These are phyloP conservation scores for Cyclocybe aegerita DNA, from an alignment of 768 basidiomycete species.

Conservation along the genomic window DNA sequence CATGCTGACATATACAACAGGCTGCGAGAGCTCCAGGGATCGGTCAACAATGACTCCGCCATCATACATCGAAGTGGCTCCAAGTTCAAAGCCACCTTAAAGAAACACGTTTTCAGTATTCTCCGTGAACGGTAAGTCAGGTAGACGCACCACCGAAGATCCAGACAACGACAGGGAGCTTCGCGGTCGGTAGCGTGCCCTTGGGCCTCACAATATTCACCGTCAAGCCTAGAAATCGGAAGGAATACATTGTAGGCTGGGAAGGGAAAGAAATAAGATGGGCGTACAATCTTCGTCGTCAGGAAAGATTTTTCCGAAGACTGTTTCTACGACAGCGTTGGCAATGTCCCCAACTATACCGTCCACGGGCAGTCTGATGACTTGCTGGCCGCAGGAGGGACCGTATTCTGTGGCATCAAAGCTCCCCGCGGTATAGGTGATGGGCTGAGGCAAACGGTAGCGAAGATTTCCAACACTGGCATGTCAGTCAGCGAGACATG, in stretches of 20 bases:
- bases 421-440: conserved; percentile 32
- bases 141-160: conserved; percentile 42
- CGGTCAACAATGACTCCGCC: conserved; percentile 42
- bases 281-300: conserved; percentile 47
- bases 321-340: conserved; percentile 29
- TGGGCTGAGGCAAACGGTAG: conserved; percentile 40
- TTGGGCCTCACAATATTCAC: conserved; percentile 52
- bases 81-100: conserved; percentile 43
- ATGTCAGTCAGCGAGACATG: not conserved
- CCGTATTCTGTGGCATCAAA: conserved; percentile 40
- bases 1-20: conserved; percentile 53
- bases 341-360: conserved; percentile 33
- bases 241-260: not conserved
- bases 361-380: conserved; percentile 27
- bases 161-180: conserved; percentile 57
- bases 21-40: conserved; percentile 40
- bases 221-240: conserved; percentile 38
- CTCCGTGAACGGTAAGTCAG: not conserved
- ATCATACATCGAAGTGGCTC: conserved; percentile 40
- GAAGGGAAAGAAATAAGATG: not conserved
- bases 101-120: too few relatives aligned
- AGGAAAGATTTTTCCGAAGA: conserved; percentile 29
- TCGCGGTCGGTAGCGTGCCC: conserved; percentile 34
- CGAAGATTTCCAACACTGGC: conserved; percentile 31
- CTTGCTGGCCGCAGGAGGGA: conserved; percentile 47